These are phyloP conservation scores for Talaromyces thailandensis DNA, from an alignment of 495 filamentous ascomycete species.

Conservation along the genomic window DNA sequence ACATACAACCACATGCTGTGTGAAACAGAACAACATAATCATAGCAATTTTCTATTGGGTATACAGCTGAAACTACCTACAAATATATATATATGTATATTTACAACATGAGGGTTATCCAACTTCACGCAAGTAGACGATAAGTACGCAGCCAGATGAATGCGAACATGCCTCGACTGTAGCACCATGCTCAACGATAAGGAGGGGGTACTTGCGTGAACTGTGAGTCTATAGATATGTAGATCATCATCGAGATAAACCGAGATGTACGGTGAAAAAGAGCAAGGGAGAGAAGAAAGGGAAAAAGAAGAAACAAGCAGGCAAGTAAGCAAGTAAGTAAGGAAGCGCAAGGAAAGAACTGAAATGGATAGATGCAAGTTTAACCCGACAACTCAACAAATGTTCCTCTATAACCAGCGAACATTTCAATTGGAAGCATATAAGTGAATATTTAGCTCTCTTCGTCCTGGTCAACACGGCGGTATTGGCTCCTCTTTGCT, in stretches of 20 bases:
- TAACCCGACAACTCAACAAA: background rate
- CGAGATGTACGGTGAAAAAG: background rate
- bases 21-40: background rate
- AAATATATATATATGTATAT: background rate
- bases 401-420: background rate
- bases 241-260: background rate
- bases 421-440: background rate
- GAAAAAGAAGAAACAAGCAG: background rate
- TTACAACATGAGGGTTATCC: background rate
- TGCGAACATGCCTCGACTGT: background rate
- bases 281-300: background rate
- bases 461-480: constrained; percentile 57
- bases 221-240: constrained; percentile 1
- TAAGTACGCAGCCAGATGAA: background rate
- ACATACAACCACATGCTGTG: too few species aligned
- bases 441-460: constrained; percentile 14
- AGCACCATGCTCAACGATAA: background rate
- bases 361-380: background rate
- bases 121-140: background rate
- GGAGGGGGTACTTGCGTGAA: background rate
- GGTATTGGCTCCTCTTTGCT: constrained; percentile 48
- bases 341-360: background rate
- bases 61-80: background rate
- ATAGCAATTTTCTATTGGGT: background rate
- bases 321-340: background rate